Evolutionary conservation across 2,329 filamentous ascomycete species (phyloP), one percentile per base, ranked within the genome.

Genomic region (Penicillium sclerotiorum): DNA sequence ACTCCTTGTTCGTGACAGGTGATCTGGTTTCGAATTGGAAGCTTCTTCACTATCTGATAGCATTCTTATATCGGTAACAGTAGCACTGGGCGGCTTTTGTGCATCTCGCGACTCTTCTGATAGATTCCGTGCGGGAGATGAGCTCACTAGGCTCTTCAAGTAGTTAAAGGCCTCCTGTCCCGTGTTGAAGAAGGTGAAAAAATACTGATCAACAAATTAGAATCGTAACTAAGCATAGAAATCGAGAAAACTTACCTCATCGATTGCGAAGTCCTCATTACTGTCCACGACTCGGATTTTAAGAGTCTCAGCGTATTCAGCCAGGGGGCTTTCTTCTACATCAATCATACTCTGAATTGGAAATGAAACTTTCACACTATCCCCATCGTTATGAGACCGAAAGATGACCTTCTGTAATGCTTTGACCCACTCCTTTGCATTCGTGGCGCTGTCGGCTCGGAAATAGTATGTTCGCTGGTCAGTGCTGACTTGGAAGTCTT

Each of bases 401-500:
- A 97, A 97, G 49, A 97, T 96, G 60, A 96, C 92, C 52, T 94
- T 89, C 66, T 96, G 93, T 21, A 99, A 77, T 45, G 89, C 85
- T 71, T 94, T 94, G 38, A 96, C 92, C 94, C 94, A 99, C 76
- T 97, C 94, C 69, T 90, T 94, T 9, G 94, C 94, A 66, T 89
- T 96, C 4, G 86, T 81, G 1, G 83, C 80, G 66, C 90, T 96
- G 67, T 99, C 94, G 30, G 93, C 94, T 63, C 84, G 85, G 76
- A 97, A 95, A 62, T 90, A 82, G 71, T 94, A 96, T 1, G 84
- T 91, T 47, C 90, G 82, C 55, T 92, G 84, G 65, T 92, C 84
- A 0, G 91, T 96, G 7, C 86, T 86, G 36, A 97, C 84, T 6
- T 85, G 83, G 64, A 97, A 96, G 57, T 87, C 83, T 15, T 86